phyloP scores from a whole-genome alignment of 805 yeast genomes.

The Myxozyma neotropica region DNA sequence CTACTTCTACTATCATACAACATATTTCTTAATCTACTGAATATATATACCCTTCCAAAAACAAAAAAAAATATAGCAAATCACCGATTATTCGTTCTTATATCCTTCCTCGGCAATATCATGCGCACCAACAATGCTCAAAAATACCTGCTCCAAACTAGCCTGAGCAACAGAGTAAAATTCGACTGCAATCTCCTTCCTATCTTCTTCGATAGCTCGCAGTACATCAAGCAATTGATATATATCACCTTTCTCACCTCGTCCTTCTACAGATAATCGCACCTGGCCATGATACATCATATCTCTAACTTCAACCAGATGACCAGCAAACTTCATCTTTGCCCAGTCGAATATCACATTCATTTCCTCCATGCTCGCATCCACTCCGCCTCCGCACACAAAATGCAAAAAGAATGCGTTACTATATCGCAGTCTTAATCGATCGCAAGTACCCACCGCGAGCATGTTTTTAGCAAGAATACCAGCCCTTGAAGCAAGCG shows the following conservation, averaged over 20 bases:
- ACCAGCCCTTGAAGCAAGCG: slow-evolving; percentile 43
- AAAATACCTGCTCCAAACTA: slow-evolving; percentile 42
- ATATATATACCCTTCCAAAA: no score
- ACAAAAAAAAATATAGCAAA: neutral
- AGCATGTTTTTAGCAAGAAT: slow-evolving; percentile 39
- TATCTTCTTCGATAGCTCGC: slow-evolving; percentile 18
- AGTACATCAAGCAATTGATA: slow-evolving; percentile 26
- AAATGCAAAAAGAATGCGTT: slow-evolving; percentile 38
- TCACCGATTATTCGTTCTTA: neutral
- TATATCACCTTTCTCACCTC: neutral
- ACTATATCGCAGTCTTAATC: slow-evolving; percentile 38
- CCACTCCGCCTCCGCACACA: slow-evolving; percentile 32
- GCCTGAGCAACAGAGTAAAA: slow-evolving; percentile 41
- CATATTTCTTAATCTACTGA: no score
- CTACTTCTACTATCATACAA: no score
- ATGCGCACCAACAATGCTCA: slow-evolving; percentile 40
- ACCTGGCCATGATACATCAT: slow-evolving; percentile 38
- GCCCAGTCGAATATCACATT: slow-evolving; percentile 31
- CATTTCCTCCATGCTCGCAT: slow-evolving; percentile 14
- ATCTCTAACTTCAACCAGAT: slow-evolving; percentile 25
- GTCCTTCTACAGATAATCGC: slow-evolving; percentile 31
- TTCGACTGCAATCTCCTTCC: slow-evolving; percentile 30
- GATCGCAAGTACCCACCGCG: slow-evolving; percentile 41
- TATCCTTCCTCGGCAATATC: slow-evolving; percentile 38
- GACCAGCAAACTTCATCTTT: slow-evolving; percentile 22